A percentile compares a stretch with the other conserved stretches of the same genome.
These are phyloP conservation scores for slime mould (Dictyostelium discoideum) DNA, from an alignment of 78 protist species.

Conservation along the genomic window DNA sequence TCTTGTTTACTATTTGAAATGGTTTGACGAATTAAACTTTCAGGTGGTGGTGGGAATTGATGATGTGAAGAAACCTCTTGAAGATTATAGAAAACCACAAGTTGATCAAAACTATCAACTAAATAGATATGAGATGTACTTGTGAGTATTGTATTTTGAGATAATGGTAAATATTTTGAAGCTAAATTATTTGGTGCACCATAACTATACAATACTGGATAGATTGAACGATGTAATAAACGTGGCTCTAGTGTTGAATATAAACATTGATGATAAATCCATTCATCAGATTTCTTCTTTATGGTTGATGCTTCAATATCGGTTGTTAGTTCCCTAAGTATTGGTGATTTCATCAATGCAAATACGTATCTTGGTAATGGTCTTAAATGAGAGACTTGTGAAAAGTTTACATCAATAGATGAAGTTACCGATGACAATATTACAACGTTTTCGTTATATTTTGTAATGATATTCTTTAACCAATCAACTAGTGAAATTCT, in stretches of 20 bases:
- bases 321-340: background rate
- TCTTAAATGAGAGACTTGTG: constrained; percentile 17
- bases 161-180: constrained; percentile 49
- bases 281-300: constrained; percentile 26
- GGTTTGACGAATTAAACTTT: constrained; percentile 42
- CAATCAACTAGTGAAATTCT: background rate
- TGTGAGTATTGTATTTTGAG: background rate
- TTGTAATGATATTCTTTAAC: constrained; percentile 24
- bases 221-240: constrained; percentile 47
- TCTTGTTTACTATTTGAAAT: constrained; percentile 49
- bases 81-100: constrained; percentile 23
- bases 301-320: constrained; percentile 13
- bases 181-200: constrained; percentile 46
- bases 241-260: constrained; percentile 18
- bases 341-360: constrained; percentile 17
- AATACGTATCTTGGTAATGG: constrained; percentile 56
- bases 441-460: constrained; percentile 60
- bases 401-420: constrained; percentile 7
- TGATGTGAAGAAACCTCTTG: background rate
- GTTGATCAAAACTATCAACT: constrained; percentile 21
- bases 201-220: constrained; percentile 39
- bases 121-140: constrained; percentile 36
- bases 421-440: background rate
- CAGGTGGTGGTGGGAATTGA: constrained; percentile 54
- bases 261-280: constrained; percentile 36